Evolutionary conservation across 2,329 filamentous ascomycete genomes (phyloP), one percentile per base, ranked within the genome.

Genomic region (Aspergillus sp.): DNA sequence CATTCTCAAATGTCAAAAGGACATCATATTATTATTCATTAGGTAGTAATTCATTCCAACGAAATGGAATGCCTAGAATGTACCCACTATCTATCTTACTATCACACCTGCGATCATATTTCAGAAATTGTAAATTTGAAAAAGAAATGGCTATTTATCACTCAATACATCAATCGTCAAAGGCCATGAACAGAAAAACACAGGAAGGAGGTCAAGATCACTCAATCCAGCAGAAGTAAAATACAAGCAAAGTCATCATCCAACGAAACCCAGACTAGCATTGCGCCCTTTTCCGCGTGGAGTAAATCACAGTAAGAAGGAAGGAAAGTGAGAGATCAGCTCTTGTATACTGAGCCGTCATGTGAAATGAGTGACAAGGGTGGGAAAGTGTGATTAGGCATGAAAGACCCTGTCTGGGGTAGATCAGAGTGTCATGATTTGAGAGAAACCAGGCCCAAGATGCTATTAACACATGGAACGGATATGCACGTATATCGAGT

Each of bases 141-240:
- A 17, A 39, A 53, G 13, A 25, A 52, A 41, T 51, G 8, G 48
- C 38, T 61, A 55, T 55, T 60, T 58, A 48, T 53, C 38, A 50
- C 44, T 63, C n/a, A 56, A 52, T 55, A 42, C 51, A 61, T 61
- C 50, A 41, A 56, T 59, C 60, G 30, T 55, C 38, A 62, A 62
- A 32, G 47, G 49, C 52, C 47, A 23, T 39, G 27, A 52, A 55
- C 13, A 32, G 10, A 6, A 13, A 19, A 23, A 15, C 5, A 42
- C 17, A 41, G 41, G 8, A 44, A 30, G 21, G 19, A 51, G 30
- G 15, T 11, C 42, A 44, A 19, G 47, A 25, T 39, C 38, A 52
- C 36, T 36, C 23, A 32, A 51, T 25, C n/a, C 47, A 50, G 30
- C 25, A 11, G 25, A 44, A 19, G 39, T 27, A 49, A n/a, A n/a